These are phyloP conservation scores for Zizania palustris DNA, from an alignment of 202 grass and related monocot genomes.

Conservation along the genomic window DNA sequence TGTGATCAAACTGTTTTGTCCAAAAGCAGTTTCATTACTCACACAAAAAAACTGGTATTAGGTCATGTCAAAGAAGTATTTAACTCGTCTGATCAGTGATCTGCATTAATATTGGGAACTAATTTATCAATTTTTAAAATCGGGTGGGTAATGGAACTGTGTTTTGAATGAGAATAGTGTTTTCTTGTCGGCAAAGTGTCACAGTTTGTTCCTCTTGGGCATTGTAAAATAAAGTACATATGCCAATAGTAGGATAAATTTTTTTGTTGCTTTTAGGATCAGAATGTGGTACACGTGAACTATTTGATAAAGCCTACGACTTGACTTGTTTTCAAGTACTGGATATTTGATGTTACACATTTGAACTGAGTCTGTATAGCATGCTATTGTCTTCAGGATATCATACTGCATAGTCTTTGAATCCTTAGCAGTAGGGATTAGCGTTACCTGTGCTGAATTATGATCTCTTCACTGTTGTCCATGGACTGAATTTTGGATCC, in stretches of 20 bases:
- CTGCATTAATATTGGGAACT: conserved; percentile 31
- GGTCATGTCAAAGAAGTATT: conserved; percentile 5
- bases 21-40: conserved; percentile 53
- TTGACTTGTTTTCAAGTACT: background rate
- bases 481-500: conserved; percentile 38
- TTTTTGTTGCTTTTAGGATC: conserved; percentile 20
- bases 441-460: conserved; percentile 3
- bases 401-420: background rate
- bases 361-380: background rate
- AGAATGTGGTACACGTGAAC: background rate
- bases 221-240: conserved; percentile 43
- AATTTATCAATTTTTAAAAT: conserved; percentile 44
- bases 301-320: background rate
- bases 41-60: conserved; percentile 8
- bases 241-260: conserved; percentile 33
- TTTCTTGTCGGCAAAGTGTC: conserved; percentile 41
- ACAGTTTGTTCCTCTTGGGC: conserved; percentile 44
- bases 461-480: conserved; percentile 5
- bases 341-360: conserved; percentile 14
- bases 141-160: conserved; percentile 54
- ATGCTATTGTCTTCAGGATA: background rate
- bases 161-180: conserved; percentile 43
- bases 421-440: background rate
- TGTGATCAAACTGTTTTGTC: conserved; percentile 34
- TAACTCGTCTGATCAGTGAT: background rate